Conservation (phyloP, 2,329 filamentous ascomycete species). For the Cladorrhinum sp. region DNA sequence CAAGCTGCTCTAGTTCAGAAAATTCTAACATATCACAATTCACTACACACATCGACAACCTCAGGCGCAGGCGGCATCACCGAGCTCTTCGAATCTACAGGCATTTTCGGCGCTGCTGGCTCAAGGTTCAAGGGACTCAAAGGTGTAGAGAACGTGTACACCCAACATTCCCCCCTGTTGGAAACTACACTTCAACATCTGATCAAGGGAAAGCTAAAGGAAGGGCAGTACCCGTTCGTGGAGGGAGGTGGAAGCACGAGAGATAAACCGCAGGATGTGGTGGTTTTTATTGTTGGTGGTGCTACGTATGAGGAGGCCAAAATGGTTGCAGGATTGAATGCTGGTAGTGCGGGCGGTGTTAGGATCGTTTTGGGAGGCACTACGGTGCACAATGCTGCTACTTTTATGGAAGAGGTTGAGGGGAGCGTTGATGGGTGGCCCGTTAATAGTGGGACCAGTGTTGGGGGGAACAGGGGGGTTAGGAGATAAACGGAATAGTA, state of each 20-base stretch:
- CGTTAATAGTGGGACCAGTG: background rate
- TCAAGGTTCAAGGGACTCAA: slow-evolving; percentile 92
- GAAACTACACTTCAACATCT: slow-evolving; percentile 87
- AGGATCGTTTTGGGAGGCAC: slow-evolving; percentile 89
- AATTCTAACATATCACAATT: slow-evolving; percentile 80
- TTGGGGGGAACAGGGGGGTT: background rate
- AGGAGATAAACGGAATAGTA: background rate
- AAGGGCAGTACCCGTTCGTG: slow-evolving; percentile 88
- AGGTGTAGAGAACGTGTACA: slow-evolving; percentile 98
- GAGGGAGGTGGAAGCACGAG: slow-evolving; percentile 82
- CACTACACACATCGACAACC: slow-evolving; percentile 69
- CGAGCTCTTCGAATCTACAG: slow-evolving; percentile 86
- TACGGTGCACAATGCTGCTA: slow-evolving; percentile 79
- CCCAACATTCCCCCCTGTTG: slow-evolving; percentile 87
- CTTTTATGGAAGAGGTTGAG: slow-evolving; percentile 88
- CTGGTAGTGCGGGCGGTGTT: slow-evolving; percentile 76
- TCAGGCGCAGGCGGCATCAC: slow-evolving; percentile 76
- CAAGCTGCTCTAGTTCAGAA: slow-evolving; percentile 78
- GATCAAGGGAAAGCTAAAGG: slow-evolving; percentile 84
- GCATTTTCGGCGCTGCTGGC: slow-evolving; percentile 85
- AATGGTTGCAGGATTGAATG: slow-evolving; percentile 92
- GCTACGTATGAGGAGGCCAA: slow-evolving; percentile 97
- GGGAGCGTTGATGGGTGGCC: slow-evolving; percentile 87
- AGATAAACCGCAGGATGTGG: slow-evolving; percentile 94
- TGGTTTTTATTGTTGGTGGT: slow-evolving; percentile 92